These are phyloP conservation scores for Castanea mollissima DNA, from an alignment of 306 rosid genomes.

Conservation along the genomic window DNA sequence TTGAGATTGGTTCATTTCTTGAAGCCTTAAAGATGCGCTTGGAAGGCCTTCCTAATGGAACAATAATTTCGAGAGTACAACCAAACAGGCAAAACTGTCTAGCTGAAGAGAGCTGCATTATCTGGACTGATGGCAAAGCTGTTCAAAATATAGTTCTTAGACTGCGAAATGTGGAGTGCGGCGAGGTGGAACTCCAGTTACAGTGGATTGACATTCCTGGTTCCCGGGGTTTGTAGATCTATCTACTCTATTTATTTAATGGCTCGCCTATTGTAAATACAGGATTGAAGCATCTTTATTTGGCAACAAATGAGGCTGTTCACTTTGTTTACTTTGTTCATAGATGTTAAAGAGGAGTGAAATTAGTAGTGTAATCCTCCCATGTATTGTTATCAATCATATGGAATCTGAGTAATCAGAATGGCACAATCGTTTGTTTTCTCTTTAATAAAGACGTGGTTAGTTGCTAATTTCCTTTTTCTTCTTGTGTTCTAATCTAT, in stretches of 20 bases:
- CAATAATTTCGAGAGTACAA: conserved; percentile 45
- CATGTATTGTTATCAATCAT: no score
- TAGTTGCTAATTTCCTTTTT: no score
- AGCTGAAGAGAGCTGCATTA: conserved; percentile 66
- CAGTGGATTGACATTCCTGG: conserved; percentile 74
- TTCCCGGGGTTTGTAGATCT: conserved; percentile 43
- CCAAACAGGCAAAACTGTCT: conserved; percentile 64
- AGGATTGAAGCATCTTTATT: background rate
- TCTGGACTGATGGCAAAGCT: conserved; percentile 49
- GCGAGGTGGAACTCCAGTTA: conserved; percentile 73
- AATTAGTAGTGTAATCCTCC: no score
- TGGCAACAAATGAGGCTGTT: no score
- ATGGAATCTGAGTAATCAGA: no score
- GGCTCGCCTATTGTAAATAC: background rate
- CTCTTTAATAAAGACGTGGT: no score
- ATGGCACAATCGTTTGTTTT: no score
- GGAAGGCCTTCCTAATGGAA: conserved; percentile 42
- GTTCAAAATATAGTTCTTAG: conserved; percentile 66
- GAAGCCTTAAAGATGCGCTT: conserved; percentile 43
- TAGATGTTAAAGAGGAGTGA: no score
- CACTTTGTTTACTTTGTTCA: no score
- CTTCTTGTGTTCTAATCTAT: no score
- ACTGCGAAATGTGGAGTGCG: conserved; percentile 71
- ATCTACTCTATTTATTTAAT: background rate
- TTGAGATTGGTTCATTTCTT: conserved; percentile 44